phyloP scores from a whole-genome alignment of 2,329 filamentous ascomycete species.

The Diaporthe sp. region DNA sequence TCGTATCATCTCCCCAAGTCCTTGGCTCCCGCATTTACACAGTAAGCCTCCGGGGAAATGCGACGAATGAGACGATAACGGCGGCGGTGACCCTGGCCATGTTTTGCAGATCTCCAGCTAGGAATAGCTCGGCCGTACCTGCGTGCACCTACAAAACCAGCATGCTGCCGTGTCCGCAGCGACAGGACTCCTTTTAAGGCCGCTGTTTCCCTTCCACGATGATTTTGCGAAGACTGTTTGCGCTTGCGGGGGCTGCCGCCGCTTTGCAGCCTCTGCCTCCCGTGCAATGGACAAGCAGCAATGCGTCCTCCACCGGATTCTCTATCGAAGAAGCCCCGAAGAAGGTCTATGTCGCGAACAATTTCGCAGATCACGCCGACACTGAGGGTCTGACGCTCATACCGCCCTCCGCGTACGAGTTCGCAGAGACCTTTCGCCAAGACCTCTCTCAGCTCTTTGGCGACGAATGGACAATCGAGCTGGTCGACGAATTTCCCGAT shows the following conservation, averaged over 20 bases:
- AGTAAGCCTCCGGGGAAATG: not conserved
- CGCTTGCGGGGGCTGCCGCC: not conserved
- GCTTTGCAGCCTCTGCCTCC: constrained; percentile 11
- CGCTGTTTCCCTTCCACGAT: not conserved
- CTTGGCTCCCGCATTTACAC: not conserved
- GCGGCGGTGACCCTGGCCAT: not conserved
- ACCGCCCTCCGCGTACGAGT: not conserved
- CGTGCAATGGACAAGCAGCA: not conserved
- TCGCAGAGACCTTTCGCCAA: not conserved
- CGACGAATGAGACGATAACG: not conserved
- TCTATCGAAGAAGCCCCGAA: not conserved
- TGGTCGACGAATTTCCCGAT: not conserved
- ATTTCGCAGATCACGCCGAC: not conserved
- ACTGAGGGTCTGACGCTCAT: constrained; percentile 14
- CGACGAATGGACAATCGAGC: not conserved
- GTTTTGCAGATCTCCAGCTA: not conserved
- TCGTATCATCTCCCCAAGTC: too few species aligned
- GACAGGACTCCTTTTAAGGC: not conserved
- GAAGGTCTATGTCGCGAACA: not conserved
- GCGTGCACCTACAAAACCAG: not conserved
- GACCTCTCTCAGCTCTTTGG: constrained; percentile 1
- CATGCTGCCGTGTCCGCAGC: not conserved
- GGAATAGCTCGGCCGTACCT: not conserved
- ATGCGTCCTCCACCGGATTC: not conserved
- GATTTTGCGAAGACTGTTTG: not conserved